These are phyloP conservation scores for Homolaphlyctis polyrhiza DNA, from an alignment of 371 early-diverging fungal species.

Conservation along the genomic window DNA sequence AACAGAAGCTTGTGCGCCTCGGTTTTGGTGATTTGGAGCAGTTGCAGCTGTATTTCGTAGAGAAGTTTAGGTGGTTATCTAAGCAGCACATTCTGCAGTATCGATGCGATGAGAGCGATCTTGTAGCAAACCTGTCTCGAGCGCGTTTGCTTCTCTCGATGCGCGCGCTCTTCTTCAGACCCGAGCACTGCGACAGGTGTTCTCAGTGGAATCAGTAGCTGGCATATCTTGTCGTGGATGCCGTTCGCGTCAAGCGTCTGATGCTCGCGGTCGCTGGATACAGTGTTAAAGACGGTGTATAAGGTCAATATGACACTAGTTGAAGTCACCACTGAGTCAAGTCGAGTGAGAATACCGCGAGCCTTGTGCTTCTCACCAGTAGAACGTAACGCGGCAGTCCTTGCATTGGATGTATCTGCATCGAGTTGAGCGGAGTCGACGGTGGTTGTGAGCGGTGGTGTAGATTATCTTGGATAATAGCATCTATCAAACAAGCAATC, in stretches of 20 bases:
- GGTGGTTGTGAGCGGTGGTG: background rate
- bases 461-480: background rate
- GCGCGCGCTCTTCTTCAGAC: slow-evolving; percentile 40
- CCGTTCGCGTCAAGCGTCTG: slow-evolving; percentile 34
- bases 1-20: slow-evolving; percentile 45
- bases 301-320: background rate
- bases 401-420: slow-evolving; percentile 40
- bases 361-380: slow-evolving; percentile 25
- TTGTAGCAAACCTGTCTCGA: slow-evolving; percentile 19
- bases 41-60: slow-evolving; percentile 18
- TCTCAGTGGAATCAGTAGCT: slow-evolving; percentile 33
- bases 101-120: background rate
- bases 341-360: background rate
- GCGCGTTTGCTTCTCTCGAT: slow-evolving; percentile 29
- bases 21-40: slow-evolving; percentile 32
- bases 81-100: background rate
- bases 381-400: slow-evolving; percentile 41
- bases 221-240: slow-evolving; percentile 42
- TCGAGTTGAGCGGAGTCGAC: background rate
- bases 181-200: slow-evolving; percentile 39
- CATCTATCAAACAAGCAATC: background rate
- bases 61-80: no score
- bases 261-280: slow-evolving; percentile 37
- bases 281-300: background rate
- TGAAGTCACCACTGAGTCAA: background rate